phyloP scores from a whole-genome alignment of 2,329 filamentous ascomycete species.

The Colletotrichum sp. region DNA sequence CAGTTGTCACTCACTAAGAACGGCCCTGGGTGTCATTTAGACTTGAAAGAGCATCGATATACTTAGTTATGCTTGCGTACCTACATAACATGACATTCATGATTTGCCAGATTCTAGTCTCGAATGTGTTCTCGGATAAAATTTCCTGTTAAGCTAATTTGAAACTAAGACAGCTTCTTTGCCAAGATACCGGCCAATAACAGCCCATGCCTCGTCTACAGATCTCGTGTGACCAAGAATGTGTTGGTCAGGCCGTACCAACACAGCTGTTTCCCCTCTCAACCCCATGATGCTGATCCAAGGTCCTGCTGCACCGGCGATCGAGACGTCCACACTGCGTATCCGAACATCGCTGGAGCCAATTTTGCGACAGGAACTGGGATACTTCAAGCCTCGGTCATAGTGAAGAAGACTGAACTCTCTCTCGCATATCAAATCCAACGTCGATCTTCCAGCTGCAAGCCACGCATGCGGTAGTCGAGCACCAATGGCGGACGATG shows the following conservation, averaged over 20 bases:
- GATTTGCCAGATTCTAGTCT: too few species aligned
- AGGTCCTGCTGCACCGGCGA: not conserved
- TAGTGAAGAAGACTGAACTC: not conserved
- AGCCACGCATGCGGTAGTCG: not conserved
- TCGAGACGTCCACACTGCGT: not conserved
- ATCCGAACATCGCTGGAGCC: not conserved
- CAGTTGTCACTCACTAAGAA: too few species aligned
- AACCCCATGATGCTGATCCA: not conserved
- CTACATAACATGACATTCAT: too few species aligned
- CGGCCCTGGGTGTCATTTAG: too few species aligned
- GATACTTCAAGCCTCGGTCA: not conserved
- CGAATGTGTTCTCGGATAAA: not conserved
- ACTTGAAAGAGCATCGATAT: too few species aligned
- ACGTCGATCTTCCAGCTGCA: not conserved
- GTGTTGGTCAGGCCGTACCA: not conserved
- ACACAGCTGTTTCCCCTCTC: not conserved
- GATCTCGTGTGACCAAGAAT: not conserved
- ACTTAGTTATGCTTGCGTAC: too few species aligned
- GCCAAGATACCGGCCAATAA: not conserved
- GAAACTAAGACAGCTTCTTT: not conserved
- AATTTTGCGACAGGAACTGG: not conserved
- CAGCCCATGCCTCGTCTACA: not conserved
- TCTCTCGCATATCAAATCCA: not conserved
- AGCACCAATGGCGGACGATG: not conserved
- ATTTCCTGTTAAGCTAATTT: rapidly evolving